phyloP scores from a whole-genome alignment of 768 basidiomycete genomes.

The Kwoniella heveanensis region DNA sequence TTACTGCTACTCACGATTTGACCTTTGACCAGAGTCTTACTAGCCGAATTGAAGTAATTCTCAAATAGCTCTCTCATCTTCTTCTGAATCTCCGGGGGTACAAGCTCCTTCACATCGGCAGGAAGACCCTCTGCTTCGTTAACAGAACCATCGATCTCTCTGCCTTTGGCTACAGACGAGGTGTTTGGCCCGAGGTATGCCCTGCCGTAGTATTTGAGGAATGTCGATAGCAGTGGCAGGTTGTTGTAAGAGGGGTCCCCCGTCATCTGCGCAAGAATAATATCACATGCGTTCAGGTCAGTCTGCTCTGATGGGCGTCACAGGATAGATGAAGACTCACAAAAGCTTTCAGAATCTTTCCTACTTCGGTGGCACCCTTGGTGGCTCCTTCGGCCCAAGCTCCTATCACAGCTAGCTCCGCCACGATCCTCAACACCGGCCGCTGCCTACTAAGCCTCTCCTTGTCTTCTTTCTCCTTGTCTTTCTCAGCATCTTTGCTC shows the following conservation, averaged over 20 bases:
- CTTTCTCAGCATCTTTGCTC: conserved; percentile 61
- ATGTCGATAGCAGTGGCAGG: conserved; percentile 83
- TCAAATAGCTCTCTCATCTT: conserved; percentile 91
- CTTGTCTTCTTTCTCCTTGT: conserved; percentile 89
- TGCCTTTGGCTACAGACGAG: conserved; percentile 7
- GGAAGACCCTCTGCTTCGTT: conserved; percentile 18
- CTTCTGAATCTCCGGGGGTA: conserved; percentile 81
- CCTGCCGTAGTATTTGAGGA: conserved; percentile 86
- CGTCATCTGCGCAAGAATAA: conserved; percentile 65
- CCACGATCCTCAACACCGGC: conserved; percentile 79
- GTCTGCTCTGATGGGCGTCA: no score
- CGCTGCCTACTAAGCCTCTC: conserved; percentile 77
- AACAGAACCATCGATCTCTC: background rate
- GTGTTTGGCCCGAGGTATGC: conserved; percentile 72
- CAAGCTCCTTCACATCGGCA: conserved; percentile 66
- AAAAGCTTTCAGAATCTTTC: conserved; percentile 79
- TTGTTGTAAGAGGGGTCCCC: conserved; percentile 85
- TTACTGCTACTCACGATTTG: conserved; percentile 67
- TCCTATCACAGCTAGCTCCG: conserved; percentile 86
- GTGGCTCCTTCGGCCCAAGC: conserved; percentile 69
- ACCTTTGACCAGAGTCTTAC: conserved; percentile 87
- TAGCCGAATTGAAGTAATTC: conserved; percentile 86
- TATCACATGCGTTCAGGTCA: background rate
- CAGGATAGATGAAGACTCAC: conserved; percentile 61
- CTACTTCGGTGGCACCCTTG: conserved; percentile 74